Conservation (phyloP, 768 basidiomycete genomes). For the Austroboletus eburneus region DNA sequence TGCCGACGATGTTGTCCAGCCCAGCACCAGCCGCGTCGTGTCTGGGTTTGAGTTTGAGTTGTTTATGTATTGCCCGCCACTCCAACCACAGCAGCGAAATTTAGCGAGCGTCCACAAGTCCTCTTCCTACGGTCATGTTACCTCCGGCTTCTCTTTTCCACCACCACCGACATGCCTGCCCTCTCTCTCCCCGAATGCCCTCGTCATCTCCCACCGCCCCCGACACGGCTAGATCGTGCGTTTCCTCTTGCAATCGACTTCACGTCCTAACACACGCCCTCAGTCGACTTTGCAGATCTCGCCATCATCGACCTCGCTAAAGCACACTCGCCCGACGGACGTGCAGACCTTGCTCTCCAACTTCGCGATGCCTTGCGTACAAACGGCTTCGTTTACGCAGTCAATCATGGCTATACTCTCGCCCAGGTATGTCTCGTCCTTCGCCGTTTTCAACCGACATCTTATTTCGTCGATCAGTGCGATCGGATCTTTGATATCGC, state of each 20-base stretch:
- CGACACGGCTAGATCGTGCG: constrained; percentile 34
- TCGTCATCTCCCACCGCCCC: constrained; percentile 31
- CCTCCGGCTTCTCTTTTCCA: neutral
- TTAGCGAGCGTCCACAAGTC: no score
- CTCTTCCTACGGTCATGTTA: neutral
- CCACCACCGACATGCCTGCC: constrained; percentile 26
- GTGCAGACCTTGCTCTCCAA: constrained; percentile 36
- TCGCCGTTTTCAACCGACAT: constrained; percentile 8
- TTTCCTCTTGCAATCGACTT: neutral
- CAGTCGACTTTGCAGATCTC: constrained; percentile 49
- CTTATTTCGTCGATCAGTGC: constrained; percentile 29
- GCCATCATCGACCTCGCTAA: constrained; percentile 49
- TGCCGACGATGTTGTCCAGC: constrained; percentile 17
- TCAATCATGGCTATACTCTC: constrained; percentile 37
- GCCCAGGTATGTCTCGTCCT: constrained; percentile 25
- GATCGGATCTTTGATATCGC: constrained; percentile 47
- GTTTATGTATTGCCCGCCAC: constrained; percentile 20
- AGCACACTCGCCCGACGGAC: constrained; percentile 37
- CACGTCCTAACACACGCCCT: constrained; percentile 22
- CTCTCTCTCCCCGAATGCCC: constrained; percentile 30
- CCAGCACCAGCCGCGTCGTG: constrained; percentile 10
- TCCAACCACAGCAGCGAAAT: constrained; percentile 10
- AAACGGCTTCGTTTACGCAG: constrained; percentile 39
- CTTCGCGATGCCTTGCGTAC: constrained; percentile 44
- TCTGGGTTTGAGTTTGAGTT: constrained; percentile 25